Evolutionary conservation across 73 alveolate species (phyloP), one percentile per base, ranked within the genome.

Genomic region (Paraurostyla sp.): DNA sequence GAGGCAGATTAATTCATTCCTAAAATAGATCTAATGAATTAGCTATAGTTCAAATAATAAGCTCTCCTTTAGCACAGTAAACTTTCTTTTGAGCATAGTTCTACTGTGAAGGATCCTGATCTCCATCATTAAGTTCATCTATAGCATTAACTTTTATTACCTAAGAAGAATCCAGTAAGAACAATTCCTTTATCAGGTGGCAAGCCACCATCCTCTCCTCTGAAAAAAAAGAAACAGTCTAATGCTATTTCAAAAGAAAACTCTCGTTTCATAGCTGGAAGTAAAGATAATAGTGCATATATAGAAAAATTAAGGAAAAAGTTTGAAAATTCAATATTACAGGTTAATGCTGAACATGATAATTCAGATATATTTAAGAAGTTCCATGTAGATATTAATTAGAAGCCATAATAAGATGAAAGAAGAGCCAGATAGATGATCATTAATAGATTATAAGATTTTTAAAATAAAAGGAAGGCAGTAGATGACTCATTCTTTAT

Each of bases 391-490:
- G 89, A 78, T 38, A n/a, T 51, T 22, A 49, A 78, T 32, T 58
- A 50, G 25, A 78, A 78, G 78, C 76, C 78, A 0, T 20, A 52
- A n/a, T n/a, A 51, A 1, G 89, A 78, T 78, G 78, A 78, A 32
- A 78, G 52, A 52, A 15, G 89, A 29, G 89, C 89, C 9, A 40
- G 62, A 23, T 27, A 11, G 80, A 43, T 78, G 65, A 40, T 78
- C 7, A 9, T 50, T 23, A 78, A 78, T 36, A 3, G 46, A 36
- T 15, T 78, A 51, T 51, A 50, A 40, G 80, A n/a, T 35, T 20
- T 18, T n/a, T 6, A 30, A 4, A 32, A 27, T 9, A 11, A 54
- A 3, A 78, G 63, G 9, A 63, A 18, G 6, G 45, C 0, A 32
- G 33, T 16, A 7, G 71, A 78, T 27, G 40, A 38, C 29, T 59